phyloP scores from a whole-genome alignment of 1,284 basidiomycete species.

The Omphalotus olearius region DNA sequence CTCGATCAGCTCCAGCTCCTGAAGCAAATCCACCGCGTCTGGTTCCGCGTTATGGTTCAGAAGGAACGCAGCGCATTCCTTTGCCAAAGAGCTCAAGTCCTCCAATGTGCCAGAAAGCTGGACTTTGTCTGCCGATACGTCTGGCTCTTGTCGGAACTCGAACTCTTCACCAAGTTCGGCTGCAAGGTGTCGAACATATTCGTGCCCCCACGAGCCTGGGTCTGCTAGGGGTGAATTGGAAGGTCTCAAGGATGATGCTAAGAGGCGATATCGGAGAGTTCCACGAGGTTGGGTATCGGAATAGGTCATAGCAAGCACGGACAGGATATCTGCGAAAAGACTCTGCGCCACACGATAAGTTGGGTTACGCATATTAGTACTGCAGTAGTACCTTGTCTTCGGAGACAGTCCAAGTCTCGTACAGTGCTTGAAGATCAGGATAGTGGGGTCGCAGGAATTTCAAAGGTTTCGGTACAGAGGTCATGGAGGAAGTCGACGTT shows the following conservation, averaged over 20 bases:
- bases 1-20: slow-evolving; percentile 92
- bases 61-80: slow-evolving; percentile 89
- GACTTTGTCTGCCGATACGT: slow-evolving; percentile 17
- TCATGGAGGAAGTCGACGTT: slow-evolving; percentile 99
- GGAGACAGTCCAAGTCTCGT: slow-evolving; percentile 76
- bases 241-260: slow-evolving; percentile 71
- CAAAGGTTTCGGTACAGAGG: slow-evolving; percentile 98
- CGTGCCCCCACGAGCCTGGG: slow-evolving; percentile 97
- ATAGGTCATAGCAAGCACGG: slow-evolving; percentile 99
- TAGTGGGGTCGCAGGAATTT: slow-evolving; percentile 98
- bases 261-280: slow-evolving; percentile 88
- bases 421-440: slow-evolving; percentile 79
- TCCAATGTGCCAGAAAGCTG: slow-evolving; percentile 49
- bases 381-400: slow-evolving; percentile 67
- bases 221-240: slow-evolving; percentile 68
- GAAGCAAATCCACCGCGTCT: slow-evolving; percentile 94
- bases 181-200: slow-evolving; percentile 97
- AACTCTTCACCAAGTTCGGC: slow-evolving; percentile 97
- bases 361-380: slow-evolving; percentile 7
- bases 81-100: slow-evolving; percentile 75
- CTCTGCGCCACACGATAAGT: slow-evolving; percentile 45
- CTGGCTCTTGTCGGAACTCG: slow-evolving; percentile 47
- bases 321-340: slow-evolving; percentile 97
- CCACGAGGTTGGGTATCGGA: slow-evolving; percentile 94
- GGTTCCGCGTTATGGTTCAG: slow-evolving; percentile 96